These are phyloP conservation scores for Penicillium sp. DNA, from an alignment of 2,329 filamentous ascomycete genomes.

Conservation along the genomic window DNA sequence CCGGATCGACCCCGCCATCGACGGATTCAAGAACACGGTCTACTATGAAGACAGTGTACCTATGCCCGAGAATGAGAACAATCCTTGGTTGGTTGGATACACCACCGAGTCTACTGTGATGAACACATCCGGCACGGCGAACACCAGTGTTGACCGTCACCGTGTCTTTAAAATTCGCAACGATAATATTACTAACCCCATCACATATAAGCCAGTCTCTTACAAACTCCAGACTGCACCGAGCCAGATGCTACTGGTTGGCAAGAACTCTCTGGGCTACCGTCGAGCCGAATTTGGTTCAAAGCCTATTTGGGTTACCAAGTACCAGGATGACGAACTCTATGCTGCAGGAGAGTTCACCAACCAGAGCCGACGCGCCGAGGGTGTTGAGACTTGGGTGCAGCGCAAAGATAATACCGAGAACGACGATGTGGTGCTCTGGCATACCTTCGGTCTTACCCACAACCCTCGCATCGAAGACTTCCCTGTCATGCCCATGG, in stretches of 20 bases:
- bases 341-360: constrained; percentile 59
- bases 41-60: constrained; percentile 62
- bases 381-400: constrained; percentile 56
- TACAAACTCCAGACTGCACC: constrained; percentile 60
- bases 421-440: constrained; percentile 46
- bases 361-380: constrained; percentile 57
- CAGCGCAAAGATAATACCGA: constrained; percentile 48
- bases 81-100: constrained; percentile 57
- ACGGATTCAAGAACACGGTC: constrained; percentile 57
- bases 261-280: constrained; percentile 49
- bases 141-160: constrained; percentile 50
- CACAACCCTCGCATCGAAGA: constrained; percentile 66
- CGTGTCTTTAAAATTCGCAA: constrained; percentile 63
- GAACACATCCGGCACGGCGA: constrained; percentile 48
- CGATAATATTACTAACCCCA: constrained; percentile 50
- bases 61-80: constrained; percentile 56
- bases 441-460: constrained; percentile 57
- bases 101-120: constrained; percentile 51
- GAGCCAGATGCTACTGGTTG: constrained; percentile 60
- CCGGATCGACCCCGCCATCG: constrained; percentile 63
- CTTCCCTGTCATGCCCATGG: constrained; percentile 69
- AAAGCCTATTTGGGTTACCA: constrained; percentile 57
- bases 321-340: constrained; percentile 55
- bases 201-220: constrained; percentile 56
- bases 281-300: constrained; percentile 57